Evolutionary conservation across 2,329 filamentous ascomycete genomes (phyloP).

Genomic region (Phialophora macrospora): DNA sequence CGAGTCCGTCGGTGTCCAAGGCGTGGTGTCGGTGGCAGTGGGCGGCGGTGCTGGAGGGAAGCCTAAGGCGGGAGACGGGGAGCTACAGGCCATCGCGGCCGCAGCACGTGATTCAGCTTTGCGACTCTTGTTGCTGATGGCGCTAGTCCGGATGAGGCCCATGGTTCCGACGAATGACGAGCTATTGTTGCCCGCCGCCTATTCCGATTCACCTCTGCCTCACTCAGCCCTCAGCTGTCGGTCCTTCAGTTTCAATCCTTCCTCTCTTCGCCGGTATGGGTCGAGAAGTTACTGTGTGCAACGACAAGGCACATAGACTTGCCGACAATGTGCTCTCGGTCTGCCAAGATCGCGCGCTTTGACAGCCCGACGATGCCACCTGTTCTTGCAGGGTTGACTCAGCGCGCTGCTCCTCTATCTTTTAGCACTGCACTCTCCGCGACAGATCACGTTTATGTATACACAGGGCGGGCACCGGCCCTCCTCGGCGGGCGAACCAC

Average conservation of each 20-base stretch:
- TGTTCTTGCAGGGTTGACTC: neutral
- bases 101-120: slow-evolving; percentile 5
- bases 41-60: neutral
- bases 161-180: slow-evolving; percentile 17
- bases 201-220: neutral
- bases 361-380: neutral
- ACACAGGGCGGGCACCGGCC: neutral
- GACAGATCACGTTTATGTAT: neutral
- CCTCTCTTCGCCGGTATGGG: neutral
- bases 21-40: slow-evolving; percentile 10
- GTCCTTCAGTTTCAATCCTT: neutral
- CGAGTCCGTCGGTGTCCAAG: slow-evolving; percentile 1
- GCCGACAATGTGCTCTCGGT: neutral
- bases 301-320: neutral
- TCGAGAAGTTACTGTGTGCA: neutral
- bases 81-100: neutral
- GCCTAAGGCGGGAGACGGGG: neutral
- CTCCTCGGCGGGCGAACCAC: neutral
- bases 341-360: neutral
- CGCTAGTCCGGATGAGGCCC: slow-evolving; percentile 21
- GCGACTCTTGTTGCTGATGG: neutral
- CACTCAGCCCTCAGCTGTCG: neutral
- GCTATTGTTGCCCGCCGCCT: neutral
- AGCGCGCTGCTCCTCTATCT: neutral
- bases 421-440: neutral